Base-by-base conservation (phyloP, 73 alveolate genomes). In the Tetrahymena thermophila region DNA sequence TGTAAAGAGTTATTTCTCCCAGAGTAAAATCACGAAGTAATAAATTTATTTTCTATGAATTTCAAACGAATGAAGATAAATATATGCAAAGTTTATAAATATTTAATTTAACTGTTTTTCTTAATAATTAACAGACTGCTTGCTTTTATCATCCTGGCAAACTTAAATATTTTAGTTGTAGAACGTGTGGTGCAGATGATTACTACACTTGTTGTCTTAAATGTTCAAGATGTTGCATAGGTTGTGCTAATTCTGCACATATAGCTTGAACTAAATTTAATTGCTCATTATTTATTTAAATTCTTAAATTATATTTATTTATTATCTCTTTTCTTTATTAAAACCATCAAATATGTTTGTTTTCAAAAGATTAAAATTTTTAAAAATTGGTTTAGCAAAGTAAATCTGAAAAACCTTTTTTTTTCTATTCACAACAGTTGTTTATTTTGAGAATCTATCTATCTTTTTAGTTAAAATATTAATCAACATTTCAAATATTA, bases 131-230 rank as follows among this genome's bases (percentile, higher is more conserved):
- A 71, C 1, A 71, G 89, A 71, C 37, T 71, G 89, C 89, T 34
- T 97, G 99, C 95, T 43, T 89, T 25, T 98, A 96, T 94, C 99
- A 98, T 94, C 98, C 99, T 34, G 99, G 99, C n/a, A 96, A 95
- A 44, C 95, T 98, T 42, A 97, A 97, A 94, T 98, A 97, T 93
- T 98, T 94, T 94, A 96, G 98, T 11, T 98, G 99, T 85, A 94
- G 98, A 35, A 97, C 97, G 10, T 98, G 99, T 96, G 99, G 99
- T 19, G 97, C 97, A 15, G 99, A 98, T 94, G 97, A 97, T 84
- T 98, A 98, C 93, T 98, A 94, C 84, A 96, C 96, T 17, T 98
- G 99, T 93, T 98, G 99, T 84, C 93, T 96, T 43, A 97, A 94
- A 94, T 98, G 99, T 50, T 93, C 93, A 84, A 93, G 94, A 25